Evolutionary conservation across 192 early-diverging fungal genomes (phyloP), one percentile per base, ranked within the genome.

Genomic region (Podila clonocystis): DNA sequence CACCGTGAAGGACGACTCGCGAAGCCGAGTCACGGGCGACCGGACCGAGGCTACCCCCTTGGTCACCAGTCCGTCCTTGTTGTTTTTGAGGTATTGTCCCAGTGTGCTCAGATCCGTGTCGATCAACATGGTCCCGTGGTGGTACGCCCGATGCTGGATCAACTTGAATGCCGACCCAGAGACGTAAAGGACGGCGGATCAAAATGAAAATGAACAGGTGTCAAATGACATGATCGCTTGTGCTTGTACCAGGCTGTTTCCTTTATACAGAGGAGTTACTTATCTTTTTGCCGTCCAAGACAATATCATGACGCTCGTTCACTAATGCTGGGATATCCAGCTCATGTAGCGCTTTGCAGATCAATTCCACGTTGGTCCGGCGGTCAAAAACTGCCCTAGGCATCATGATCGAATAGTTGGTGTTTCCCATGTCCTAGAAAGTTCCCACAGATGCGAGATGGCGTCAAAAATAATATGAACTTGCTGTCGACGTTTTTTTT

Each of bases 111-210:
- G 87, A 82, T 98, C 93, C 9, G 95, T 85, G 70, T 96, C 91
- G 63, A 99, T 98, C 48, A 99, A 84, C 98, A 99, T 98, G 8
- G 98, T 99, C 55, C 98, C 98, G 79, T 99, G 98, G 78, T 98
- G 97, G 74, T 97, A 98, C 4, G 97, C 94, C 62, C 94, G 79
- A 9, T 80, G 63, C 65, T 87, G 91, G 62, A 94, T 95, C 61
- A 99, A 78, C 67, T 97, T 96, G 89, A 93, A 99, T 6, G 98
- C 98, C 59, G 93, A 95, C 38, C 98, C 98, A 33, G 97, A 97
- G 29, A 97, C 82, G 84, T 87, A 75, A n/a, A 50, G 20, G 29
- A 34, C 62, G 33, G 7, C 24, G 68, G 11, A 57, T 64, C 20
- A 78, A 50, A 20, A 52, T 70, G 13, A 19, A 29, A 29, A 61